Conservation (phyloP, 1,139 yeast species). For the Taphrina betulina region DNA sequence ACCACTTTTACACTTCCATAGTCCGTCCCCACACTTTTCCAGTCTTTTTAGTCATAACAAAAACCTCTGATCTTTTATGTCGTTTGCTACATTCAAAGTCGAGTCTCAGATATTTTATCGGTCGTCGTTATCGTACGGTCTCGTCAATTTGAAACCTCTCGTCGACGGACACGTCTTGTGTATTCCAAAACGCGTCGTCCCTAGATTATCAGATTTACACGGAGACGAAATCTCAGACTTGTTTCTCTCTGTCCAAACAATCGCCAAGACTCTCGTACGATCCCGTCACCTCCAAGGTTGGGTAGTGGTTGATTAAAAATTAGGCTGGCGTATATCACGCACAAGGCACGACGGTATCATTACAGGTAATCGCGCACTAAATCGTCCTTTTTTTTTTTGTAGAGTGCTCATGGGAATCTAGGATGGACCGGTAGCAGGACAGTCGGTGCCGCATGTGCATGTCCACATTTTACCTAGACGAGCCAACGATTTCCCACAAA, state of each 20-base stretch:
- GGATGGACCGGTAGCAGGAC: slow-evolving; percentile 94
- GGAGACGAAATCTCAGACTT: slow-evolving; percentile 57
- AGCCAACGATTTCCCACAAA: slow-evolving; percentile 52
- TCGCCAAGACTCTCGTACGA: slow-evolving; percentile 8
- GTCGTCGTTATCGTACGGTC: slow-evolving; percentile 56
- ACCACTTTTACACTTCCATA: too few species aligned
- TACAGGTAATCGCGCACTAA: too few species aligned
- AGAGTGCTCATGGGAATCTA: too few species aligned
- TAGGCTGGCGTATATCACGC: slow-evolving; percentile 10
- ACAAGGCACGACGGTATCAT: slow-evolving; percentile 15
- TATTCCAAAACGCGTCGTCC: slow-evolving; percentile 71
- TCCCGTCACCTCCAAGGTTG: neutral
- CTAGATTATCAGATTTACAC: slow-evolving; percentile 63
- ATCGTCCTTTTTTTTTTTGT: too few species aligned
- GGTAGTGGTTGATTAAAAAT: neutral
- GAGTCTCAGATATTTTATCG: slow-evolving; percentile 22
- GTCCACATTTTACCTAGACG: slow-evolving; percentile 81
- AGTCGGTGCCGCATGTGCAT: slow-evolving; percentile 88
- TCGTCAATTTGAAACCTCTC: slow-evolving; percentile 83
- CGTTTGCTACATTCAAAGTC: slow-evolving; percentile 23
- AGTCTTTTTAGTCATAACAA: too few species aligned
- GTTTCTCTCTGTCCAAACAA: slow-evolving; percentile 16
- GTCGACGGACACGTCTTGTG: slow-evolving; percentile 85
- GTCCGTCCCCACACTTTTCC: too few species aligned
- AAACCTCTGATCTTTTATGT: too few species aligned